A percentile compares a stretch with the other conserved stretches of the same genome.
Conservation (phyloP, 371 early-diverging fungal species). For the Lichtheimia ornata region DNA sequence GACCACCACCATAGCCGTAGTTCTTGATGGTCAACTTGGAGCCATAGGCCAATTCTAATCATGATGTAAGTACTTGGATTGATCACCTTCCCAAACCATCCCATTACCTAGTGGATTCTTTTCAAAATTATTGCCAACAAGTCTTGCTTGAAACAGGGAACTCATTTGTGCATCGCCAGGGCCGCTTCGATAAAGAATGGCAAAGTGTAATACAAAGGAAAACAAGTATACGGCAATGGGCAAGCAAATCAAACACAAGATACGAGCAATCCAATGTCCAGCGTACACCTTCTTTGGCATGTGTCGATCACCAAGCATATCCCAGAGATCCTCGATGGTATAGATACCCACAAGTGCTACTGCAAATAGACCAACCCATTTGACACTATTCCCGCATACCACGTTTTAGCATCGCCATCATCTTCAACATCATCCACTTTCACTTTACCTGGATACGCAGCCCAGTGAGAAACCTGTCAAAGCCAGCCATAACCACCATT, state of each 20-base stretch:
- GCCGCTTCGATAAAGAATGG: constrained; percentile 84
- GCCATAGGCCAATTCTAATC: constrained; percentile 90
- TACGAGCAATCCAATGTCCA: constrained; percentile 81
- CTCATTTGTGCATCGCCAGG: constrained; percentile 99
- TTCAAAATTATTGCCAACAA: constrained; percentile 83
- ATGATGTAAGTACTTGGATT: background rate
- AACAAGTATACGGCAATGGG: constrained; percentile 90
- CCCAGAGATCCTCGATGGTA: constrained; percentile 94
- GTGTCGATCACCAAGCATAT: constrained; percentile 85
- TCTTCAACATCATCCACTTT: background rate
- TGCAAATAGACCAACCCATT: constrained; percentile 99
- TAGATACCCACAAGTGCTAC: constrained; percentile 94
- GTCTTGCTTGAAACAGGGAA: constrained; percentile 94
- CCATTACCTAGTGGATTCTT: constrained; percentile 80
- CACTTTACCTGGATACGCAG: constrained; percentile 69
- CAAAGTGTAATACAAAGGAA: constrained; percentile 93
- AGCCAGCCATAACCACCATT: constrained; percentile 90
- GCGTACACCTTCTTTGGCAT: constrained; percentile 73
- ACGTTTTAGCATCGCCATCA: background rate
- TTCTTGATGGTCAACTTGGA: constrained; percentile 92
- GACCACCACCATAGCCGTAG: constrained; percentile 87
- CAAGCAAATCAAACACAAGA: constrained; percentile 80
- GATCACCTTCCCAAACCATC: background rate
- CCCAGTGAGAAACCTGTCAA: constrained; percentile 93
- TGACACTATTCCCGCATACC: constrained; percentile 69